Base-by-base conservation (phyloP, 179 eudicot species). In the Spinacia oleracea region DNA sequence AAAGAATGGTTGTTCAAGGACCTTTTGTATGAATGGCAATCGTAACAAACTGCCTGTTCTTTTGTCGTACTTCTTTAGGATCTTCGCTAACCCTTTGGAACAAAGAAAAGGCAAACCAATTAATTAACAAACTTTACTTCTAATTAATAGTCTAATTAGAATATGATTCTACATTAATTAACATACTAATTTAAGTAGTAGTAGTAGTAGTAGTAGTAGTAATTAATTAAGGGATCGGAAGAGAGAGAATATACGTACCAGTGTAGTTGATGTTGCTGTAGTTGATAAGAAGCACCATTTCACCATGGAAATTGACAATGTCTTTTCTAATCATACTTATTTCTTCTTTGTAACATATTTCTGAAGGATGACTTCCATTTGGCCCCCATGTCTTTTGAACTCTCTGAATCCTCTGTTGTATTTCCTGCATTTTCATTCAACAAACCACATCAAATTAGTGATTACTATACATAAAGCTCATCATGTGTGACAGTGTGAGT, bases 221-320 rank as follows among this genome's bases (percentile, higher is more conserved):
- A n/a, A n/a, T n/a, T n/a, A n/a, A n/a, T n/a, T n/a, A n/a, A n/a
- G n/a, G n/a, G n/a, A n/a, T n/a, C n/a, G n/a, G n/a, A n/a, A n/a
- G n/a, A n/a, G n/a, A 23, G 31, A 18, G 29, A 72, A 68, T 25
- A 25, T 86, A 93, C 98, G 20, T 86, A 93, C 98, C 98, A 68
- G 90, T 92, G 88, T 90, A 93, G 70, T 93, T 93, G 83, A 93
- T 81, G 75, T 89, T 92, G 88, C 98, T 91, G 79, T 93, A 93
- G 81, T 93, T 88, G 75, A 90, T 86, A 45, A 93, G 79, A 34
- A 93, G 95, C 76, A 93, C 97, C 98, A 93, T 93, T 86, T 92
- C 98, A 31, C 98, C 98, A 78, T 93, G 98, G 67, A 92, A 92
- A 78, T 92, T 85, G 80, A 93, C 97, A 0, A 92, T 85, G 25